These are phyloP conservation scores for Pleurotus tuoliensis DNA, from an alignment of 768 basidiomycete genomes.

Conservation along the genomic window DNA sequence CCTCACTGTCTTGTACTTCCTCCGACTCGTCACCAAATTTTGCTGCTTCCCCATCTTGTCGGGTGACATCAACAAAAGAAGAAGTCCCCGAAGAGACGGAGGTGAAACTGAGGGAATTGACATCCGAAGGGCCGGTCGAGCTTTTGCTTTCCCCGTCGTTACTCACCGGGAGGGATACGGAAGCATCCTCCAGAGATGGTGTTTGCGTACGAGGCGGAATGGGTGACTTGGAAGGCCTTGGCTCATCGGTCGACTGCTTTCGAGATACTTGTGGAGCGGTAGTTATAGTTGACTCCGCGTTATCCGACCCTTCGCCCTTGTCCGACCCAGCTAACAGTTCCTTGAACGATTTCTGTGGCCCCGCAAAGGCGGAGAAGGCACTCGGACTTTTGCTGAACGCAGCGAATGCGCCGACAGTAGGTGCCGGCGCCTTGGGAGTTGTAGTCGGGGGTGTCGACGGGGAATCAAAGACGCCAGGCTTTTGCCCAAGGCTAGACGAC, in stretches of 20 bases:
- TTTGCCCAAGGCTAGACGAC: slow-evolving; percentile 25
- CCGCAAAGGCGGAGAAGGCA: slow-evolving; percentile 13
- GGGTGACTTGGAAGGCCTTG: no score
- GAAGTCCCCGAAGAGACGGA: slow-evolving; percentile 40
- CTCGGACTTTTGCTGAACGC: neutral
- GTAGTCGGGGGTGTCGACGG: slow-evolving; percentile 6
- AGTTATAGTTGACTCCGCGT: slow-evolving; percentile 4
- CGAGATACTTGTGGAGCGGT: neutral
- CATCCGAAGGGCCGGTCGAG: slow-evolving; percentile 10
- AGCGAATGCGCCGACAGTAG: slow-evolving; percentile 14
- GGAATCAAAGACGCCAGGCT: slow-evolving; percentile 9
- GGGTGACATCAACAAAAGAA: slow-evolving; percentile 45
- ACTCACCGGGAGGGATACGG: no score
- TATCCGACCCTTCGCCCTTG: slow-evolving; percentile 21
- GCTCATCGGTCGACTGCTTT: no score
- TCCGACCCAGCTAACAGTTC: slow-evolving; percentile 50
- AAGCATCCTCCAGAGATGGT: no score
- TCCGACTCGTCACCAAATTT: slow-evolving; percentile 30
- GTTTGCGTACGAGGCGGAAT: no score
- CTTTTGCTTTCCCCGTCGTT: no score
- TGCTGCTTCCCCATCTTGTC: slow-evolving; percentile 20
- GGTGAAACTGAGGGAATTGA: slow-evolving; percentile 31
- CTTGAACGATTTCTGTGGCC: slow-evolving; percentile 50
- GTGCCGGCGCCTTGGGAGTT: slow-evolving; percentile 12
- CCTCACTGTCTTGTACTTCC: slow-evolving; percentile 22